phyloP scores from a whole-genome alignment of 371 early-diverging fungal species.

The Lichtheimia ornata region DNA sequence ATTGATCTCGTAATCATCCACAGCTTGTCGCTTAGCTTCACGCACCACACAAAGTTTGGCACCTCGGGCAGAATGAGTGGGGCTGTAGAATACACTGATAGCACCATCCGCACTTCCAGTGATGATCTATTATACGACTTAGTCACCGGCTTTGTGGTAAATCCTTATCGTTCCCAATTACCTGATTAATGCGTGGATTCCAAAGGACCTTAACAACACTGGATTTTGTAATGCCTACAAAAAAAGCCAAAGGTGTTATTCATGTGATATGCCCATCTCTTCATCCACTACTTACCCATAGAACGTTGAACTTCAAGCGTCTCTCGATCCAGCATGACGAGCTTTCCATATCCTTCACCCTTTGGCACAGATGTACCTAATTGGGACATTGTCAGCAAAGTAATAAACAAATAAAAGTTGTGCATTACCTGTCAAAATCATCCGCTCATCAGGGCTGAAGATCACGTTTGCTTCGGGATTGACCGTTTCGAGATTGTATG shows the following conservation, averaged over 20 bases:
- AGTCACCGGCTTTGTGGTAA: background rate
- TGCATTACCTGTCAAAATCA: conserved; percentile 63
- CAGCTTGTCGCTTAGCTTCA: conserved; percentile 64
- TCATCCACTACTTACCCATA: conserved; percentile 38
- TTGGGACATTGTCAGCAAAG: background rate
- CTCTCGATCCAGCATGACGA: conserved; percentile 72
- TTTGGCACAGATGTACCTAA: conserved; percentile 69
- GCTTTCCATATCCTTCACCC: conserved; percentile 67
- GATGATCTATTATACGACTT: conserved; percentile 51
- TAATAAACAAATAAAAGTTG: background rate
- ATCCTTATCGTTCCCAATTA: conserved; percentile 14
- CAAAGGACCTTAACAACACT: conserved; percentile 82
- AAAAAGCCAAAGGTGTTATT: no score
- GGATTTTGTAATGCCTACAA: conserved; percentile 51
- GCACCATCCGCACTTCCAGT: conserved; percentile 79
- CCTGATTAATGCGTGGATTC: conserved; percentile 89
- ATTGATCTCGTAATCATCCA: conserved; percentile 67
- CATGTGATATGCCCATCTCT: background rate
- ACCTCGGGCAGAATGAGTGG: conserved; percentile 71
- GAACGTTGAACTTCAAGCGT: conserved; percentile 61
- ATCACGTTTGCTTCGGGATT: conserved; percentile 85
- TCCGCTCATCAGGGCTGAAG: conserved; percentile 84
- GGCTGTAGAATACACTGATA: conserved; percentile 79
- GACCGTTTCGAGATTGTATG: conserved; percentile 60
- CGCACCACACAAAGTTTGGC: conserved; percentile 73